Conservation (phyloP, 2,329 filamentous ascomycete species). For the Cladosporium sphaerospermum region DNA sequence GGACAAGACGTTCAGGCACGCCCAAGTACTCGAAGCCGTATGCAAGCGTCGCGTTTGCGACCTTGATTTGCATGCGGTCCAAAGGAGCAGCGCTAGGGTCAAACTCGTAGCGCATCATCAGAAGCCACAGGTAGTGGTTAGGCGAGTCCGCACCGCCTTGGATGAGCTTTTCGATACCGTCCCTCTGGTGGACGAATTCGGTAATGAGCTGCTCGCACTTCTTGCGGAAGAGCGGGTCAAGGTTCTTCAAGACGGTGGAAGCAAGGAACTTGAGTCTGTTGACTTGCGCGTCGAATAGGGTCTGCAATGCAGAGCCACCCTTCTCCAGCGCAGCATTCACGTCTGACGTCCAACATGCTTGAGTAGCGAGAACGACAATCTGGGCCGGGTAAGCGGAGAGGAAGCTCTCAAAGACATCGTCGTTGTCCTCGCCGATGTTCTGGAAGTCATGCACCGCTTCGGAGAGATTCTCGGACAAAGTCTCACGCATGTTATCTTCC, state of each 20-base stretch:
- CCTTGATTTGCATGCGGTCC: conserved; percentile 80
- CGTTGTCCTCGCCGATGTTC: conserved; percentile 62
- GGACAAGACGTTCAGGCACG: conserved; percentile 89
- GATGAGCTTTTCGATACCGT: conserved; percentile 82
- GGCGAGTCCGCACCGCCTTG: conserved; percentile 66
- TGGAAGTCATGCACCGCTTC: conserved; percentile 81
- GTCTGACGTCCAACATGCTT: conserved; percentile 85
- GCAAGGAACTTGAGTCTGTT: conserved; percentile 80
- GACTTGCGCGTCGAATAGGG: conserved; percentile 74
- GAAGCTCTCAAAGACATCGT: conserved; percentile 66
- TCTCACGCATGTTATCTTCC: conserved; percentile 88
- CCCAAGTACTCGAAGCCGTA: conserved; percentile 99
- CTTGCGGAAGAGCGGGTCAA: conserved; percentile 80
- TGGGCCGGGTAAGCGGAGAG: conserved; percentile 83
- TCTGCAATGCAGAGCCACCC: conserved; percentile 62
- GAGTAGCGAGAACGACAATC: conserved; percentile 88
- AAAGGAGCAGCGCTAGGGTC: conserved; percentile 71
- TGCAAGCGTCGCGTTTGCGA: conserved; percentile 91
- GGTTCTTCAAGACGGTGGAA: conserved; percentile 79
- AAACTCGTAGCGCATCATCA: conserved; percentile 97
- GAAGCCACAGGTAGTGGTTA: conserved; percentile 83
- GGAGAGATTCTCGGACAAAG: conserved; percentile 80
- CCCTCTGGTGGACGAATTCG: conserved; percentile 95
- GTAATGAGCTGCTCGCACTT: conserved; percentile 99
- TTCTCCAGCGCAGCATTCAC: conserved; percentile 71